phyloP scores from a whole-genome alignment of 2,329 filamentous ascomycete genomes.

The Pseudogymnoascus sp. region DNA sequence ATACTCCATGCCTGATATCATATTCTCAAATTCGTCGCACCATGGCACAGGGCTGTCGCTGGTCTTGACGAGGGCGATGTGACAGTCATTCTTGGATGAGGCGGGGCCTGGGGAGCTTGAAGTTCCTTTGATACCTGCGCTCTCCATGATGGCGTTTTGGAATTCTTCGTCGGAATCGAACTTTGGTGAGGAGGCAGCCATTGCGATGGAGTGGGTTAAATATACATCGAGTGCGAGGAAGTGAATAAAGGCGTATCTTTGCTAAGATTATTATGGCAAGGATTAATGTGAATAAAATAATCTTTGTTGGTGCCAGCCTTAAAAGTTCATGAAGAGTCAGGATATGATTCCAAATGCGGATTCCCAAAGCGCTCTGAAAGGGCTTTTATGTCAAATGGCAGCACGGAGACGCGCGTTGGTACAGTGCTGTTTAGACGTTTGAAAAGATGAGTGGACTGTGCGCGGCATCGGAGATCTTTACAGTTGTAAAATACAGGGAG shows the following conservation, averaged over 20 bases:
- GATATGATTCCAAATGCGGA: not conserved
- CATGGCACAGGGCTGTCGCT: conserved; percentile 14
- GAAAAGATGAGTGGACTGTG: not conserved
- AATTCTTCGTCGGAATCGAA: conserved; percentile 8
- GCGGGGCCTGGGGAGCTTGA: not conserved
- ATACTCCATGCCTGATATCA: conserved; percentile 25
- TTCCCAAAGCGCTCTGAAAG: not conserved
- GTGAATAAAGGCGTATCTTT: not conserved
- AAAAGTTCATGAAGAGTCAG: not conserved
- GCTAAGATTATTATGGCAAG: not conserved
- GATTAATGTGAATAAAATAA: not conserved
- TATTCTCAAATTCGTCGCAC: conserved; percentile 23
- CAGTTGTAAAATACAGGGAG: not conserved
- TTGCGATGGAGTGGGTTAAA: not conserved
- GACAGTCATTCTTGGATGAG: not conserved
- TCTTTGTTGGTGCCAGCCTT: not conserved
- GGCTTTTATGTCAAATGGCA: not conserved
- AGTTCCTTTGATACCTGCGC: not conserved
- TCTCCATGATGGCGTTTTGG: conserved; percentile 4
- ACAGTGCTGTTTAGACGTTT: not conserved
- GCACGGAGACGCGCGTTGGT: not conserved
- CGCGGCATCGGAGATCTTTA: not conserved
- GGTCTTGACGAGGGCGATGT: conserved; percentile 10
- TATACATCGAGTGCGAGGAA: not conserved
- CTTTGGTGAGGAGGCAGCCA: conserved; percentile 5